Evolutionary conservation across 495 filamentous ascomycete genomes (phyloP).

Genomic region (Stereocaulon alpinum): DNA sequence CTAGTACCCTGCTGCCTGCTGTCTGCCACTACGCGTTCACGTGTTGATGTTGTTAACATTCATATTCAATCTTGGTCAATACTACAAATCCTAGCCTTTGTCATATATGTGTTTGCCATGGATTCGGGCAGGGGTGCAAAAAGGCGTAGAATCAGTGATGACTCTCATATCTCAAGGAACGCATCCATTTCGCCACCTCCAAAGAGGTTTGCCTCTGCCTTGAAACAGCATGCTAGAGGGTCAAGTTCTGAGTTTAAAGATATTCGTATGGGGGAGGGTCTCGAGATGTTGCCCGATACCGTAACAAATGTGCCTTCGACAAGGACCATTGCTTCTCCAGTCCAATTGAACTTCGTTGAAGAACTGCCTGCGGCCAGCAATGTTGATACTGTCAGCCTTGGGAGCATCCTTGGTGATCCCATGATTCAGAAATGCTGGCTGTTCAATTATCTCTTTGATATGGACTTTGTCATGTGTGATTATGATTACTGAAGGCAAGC

Average conservation of each 20-base stretch:
- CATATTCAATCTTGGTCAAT: not conserved
- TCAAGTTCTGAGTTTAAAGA: not conserved
- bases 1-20: not conserved
- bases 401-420: constrained; percentile 69
- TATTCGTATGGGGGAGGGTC: no score
- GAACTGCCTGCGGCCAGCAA: constrained; percentile 54
- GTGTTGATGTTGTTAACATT: no score
- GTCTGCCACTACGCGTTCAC: not conserved
- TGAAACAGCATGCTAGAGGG: not conserved
- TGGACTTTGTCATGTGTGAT: constrained; percentile 57
- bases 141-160: constrained; percentile 2
- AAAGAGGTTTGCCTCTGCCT: not conserved
- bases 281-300: not conserved
- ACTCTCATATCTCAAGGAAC: not conserved
- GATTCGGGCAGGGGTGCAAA: not conserved
- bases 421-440: constrained; percentile 81
- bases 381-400: constrained; percentile 54
- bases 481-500: constrained; percentile 29
- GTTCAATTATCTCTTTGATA: constrained; percentile 79
- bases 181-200: constrained; percentile 13
- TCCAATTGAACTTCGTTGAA: constrained; percentile 62
- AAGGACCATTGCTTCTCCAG: constrained; percentile 44
- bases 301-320: not conserved
- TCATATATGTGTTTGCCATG: not conserved
- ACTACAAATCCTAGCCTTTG: not conserved